Evolutionary conservation across 169 alveolate genomes (phyloP).

Genomic region (Amoebophrya sp.): DNA sequence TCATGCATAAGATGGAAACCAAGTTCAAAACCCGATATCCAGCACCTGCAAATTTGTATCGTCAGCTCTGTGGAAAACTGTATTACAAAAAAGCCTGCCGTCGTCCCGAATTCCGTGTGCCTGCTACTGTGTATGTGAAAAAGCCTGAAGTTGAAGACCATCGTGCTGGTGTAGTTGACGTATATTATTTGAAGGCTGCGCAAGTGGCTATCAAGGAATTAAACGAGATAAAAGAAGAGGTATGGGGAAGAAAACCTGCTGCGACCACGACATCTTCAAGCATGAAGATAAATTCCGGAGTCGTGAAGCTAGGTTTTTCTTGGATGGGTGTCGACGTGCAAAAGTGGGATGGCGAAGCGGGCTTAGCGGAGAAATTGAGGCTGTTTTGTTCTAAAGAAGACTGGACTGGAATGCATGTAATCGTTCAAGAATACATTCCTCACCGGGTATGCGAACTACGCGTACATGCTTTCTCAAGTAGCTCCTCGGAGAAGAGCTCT

Average conservation of each 20-base stretch:
- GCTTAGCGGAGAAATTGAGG: background rate
- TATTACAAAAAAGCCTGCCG: background rate
- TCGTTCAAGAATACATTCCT: background rate
- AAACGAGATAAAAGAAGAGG: background rate
- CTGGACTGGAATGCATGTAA: background rate
- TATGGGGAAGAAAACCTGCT: background rate
- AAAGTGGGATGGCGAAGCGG: background rate
- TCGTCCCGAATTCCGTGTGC: background rate
- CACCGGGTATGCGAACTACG: background rate
- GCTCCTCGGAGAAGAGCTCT: background rate
- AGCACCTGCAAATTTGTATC: background rate
- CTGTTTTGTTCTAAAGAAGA: background rate
- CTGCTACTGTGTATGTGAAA: background rate
- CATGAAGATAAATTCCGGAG: background rate
- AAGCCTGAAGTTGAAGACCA: too few species aligned
- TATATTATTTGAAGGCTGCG: background rate
- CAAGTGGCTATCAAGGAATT: background rate
- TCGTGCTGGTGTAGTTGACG: background rate
- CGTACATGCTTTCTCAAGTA: background rate
- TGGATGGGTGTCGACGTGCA: slow-evolving; percentile 4
- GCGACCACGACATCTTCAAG: too few species aligned
- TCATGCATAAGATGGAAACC: background rate
- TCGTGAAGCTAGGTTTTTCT: background rate
- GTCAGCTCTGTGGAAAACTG: background rate
- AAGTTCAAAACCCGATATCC: background rate